phyloP scores from a whole-genome alignment of 208 protist genomes.

The Wallacemonas rigidus region DNA sequence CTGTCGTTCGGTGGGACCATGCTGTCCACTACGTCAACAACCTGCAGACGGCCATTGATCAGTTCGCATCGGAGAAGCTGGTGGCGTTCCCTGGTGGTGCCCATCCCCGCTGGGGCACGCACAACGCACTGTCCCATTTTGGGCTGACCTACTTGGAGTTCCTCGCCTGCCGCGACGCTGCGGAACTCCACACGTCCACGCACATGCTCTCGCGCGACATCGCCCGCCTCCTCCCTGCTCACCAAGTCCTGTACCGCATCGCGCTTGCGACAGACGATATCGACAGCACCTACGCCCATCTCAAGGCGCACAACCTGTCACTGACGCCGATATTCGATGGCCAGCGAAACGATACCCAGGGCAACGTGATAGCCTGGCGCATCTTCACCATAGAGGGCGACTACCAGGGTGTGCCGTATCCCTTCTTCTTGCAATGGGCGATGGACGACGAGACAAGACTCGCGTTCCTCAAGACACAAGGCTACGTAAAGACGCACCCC shows the following conservation, averaged over 20 bases:
- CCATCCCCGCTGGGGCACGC: constrained; percentile 16
- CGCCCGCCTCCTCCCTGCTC: background rate
- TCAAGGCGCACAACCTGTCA: background rate
- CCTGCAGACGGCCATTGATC: constrained; percentile 2
- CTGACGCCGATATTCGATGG: constrained; percentile 12
- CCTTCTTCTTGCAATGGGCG: constrained; percentile 17
- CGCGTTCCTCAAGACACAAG: background rate
- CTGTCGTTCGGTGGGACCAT: constrained; percentile 3
- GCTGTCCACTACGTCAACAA: constrained; percentile 17
- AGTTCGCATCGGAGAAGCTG: background rate
- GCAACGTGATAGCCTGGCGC: constrained; percentile 15
- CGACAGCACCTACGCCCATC: background rate
- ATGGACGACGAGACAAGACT: constrained; percentile 12
- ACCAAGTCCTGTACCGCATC: constrained; percentile 16
- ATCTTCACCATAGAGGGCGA: constrained; percentile 20
- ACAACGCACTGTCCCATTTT: constrained; percentile 19
- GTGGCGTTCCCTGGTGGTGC: constrained; percentile 1
- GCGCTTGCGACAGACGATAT: constrained; percentile 9
- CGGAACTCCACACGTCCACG: background rate
- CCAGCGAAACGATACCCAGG: constrained; percentile 1
- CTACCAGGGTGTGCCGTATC: constrained; percentile 7
- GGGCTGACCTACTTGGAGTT: constrained; percentile 20
- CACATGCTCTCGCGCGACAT: constrained; percentile 11
- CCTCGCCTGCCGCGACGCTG: constrained; percentile 9
- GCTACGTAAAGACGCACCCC: constrained; percentile 6